These are phyloP conservation scores for Hyphopichia fennica DNA, from an alignment of 1,139 yeast species.

Conservation along the genomic window DNA sequence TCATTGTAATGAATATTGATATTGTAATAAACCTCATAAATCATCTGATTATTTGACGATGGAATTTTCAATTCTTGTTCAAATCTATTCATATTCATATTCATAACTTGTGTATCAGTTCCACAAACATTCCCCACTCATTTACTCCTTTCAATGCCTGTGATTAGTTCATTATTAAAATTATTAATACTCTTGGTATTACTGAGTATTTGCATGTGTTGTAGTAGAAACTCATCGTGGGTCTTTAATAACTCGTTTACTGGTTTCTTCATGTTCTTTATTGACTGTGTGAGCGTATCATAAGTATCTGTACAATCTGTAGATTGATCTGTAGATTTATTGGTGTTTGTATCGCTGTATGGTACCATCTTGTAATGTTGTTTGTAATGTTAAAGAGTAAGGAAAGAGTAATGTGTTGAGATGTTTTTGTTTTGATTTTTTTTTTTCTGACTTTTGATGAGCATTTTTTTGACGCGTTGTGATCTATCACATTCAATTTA, in stretches of 20 bases:
- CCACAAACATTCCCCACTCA: not conserved
- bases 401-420: no score
- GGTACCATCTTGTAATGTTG: no score
- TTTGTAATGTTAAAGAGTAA: no score
- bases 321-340: no score
- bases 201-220: slow-evolving; percentile 23
- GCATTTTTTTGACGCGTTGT: not conserved
- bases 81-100: no score
- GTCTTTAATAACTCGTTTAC: slow-evolving; percentile 20
- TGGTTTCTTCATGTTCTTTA: slow-evolving; percentile 22
- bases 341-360: no score
- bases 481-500: not conserved
- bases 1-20: no score
- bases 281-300: slow-evolving; percentile 17
- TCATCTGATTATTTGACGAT: not conserved
- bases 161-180: slow-evolving; percentile 1
- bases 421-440: no score
- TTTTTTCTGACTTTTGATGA: no score
- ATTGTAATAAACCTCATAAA: not conserved
- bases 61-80: not conserved
- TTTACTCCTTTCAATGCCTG: not conserved
- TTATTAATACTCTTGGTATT: slow-evolving; percentile 12
- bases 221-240: slow-evolving; percentile 29
- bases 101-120: no score
- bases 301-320: slow-evolving; percentile 29